A percentile compares a stretch with the other conserved stretches of the same genome.
These are phyloP conservation scores for Speleostelium caveatum DNA, from an alignment of 78 protist genomes.

Conservation along the genomic window DNA sequence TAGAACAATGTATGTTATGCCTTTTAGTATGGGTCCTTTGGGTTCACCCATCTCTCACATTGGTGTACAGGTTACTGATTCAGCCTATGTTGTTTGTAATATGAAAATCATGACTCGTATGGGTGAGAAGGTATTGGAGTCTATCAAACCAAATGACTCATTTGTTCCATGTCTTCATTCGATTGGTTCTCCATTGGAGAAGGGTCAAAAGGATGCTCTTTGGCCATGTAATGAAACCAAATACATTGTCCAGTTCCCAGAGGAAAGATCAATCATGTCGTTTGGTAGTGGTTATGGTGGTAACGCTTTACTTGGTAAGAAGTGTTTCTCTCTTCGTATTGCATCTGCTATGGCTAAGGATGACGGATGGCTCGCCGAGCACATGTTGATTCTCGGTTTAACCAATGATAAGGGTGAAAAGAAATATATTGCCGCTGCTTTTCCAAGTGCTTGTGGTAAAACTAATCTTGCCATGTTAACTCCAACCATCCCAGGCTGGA, in stretches of 20 bases:
- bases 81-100: constrained; percentile 88
- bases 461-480: constrained; percentile 94
- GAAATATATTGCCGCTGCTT: constrained; percentile 92
- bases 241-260: constrained; percentile 92
- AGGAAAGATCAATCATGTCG: constrained; percentile 76
- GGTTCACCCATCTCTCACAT: constrained; percentile 77
- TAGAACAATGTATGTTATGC: constrained; percentile 93
- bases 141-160: constrained; percentile 18
- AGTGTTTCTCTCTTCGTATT: constrained; percentile 95
- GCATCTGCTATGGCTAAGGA: constrained; percentile 88
- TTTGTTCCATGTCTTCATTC: constrained; percentile 92
- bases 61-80: constrained; percentile 92
- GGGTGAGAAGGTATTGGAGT: constrained; percentile 71
- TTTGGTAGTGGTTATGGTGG: constrained; percentile 96
- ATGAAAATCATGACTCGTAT: constrained; percentile 93
- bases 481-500: constrained; percentile 87
- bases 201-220: constrained; percentile 80
- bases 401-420: constrained; percentile 84
- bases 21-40: constrained; percentile 92
- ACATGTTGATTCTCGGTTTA: constrained; percentile 92
- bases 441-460: constrained; percentile 97
- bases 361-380: constrained; percentile 97
- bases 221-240: constrained; percentile 93
- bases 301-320: constrained; percentile 96
- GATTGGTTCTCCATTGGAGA: constrained; percentile 87